A percentile compares a stretch with the other conserved stretches of the same genome.
phyloP scores from a whole-genome alignment of 345 rosid genomes.

The Gossypium bickii region DNA sequence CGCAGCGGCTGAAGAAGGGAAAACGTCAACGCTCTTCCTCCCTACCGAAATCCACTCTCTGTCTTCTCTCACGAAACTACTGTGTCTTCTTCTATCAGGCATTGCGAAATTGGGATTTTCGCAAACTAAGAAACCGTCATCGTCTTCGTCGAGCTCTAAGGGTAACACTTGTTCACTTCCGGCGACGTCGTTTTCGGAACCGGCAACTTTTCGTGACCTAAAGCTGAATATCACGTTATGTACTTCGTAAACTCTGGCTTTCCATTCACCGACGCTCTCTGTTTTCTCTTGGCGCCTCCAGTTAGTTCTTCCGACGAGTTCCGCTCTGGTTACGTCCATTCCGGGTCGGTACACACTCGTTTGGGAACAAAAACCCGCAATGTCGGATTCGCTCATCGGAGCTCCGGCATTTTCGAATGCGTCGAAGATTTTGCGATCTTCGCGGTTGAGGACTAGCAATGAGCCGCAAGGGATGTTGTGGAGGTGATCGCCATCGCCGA shows the following conservation, averaged over 20 bases:
- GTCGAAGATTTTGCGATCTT: constrained; percentile 57
- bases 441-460: constrained; percentile 69
- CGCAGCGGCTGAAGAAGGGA: constrained; percentile 37
- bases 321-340: constrained; percentile 91
- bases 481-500: constrained; percentile 65
- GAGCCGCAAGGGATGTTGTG: constrained; percentile 61
- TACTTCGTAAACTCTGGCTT: constrained; percentile 49
- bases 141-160: constrained; percentile 67
- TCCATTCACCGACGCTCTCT: constrained; percentile 37
- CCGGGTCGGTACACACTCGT: constrained; percentile 82
- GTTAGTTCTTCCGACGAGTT: constrained; percentile 63
- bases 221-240: constrained; percentile 76
- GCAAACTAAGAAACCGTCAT: constrained; percentile 81
- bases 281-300: constrained; percentile 80
- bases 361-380: constrained; percentile 58
- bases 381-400: constrained; percentile 60
- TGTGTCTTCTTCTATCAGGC: constrained; percentile 64
- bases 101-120: constrained; percentile 66
- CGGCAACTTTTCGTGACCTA: constrained; percentile 55
- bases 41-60: constrained; percentile 65
- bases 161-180: constrained; percentile 68
- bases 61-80: constrained; percentile 89
- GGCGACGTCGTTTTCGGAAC: constrained; percentile 42
- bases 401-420: constrained; percentile 76
- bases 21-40: constrained; percentile 64